phyloP scores from a whole-genome alignment of 768 basidiomycete genomes.

The Tubosaeta brunneosetosa region DNA sequence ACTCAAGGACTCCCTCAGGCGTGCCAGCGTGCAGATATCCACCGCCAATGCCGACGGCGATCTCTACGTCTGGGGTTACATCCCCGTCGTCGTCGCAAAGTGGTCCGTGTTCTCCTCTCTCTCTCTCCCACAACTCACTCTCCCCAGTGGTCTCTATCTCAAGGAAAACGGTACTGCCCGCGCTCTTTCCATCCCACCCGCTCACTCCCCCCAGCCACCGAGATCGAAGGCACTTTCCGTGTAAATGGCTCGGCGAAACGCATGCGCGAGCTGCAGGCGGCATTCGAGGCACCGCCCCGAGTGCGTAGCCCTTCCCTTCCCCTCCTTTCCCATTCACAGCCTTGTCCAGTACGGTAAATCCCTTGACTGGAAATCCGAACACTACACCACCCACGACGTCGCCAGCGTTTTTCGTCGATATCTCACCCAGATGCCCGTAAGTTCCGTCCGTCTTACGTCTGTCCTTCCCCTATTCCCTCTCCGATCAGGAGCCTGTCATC shows the following conservation, averaged over 20 bases:
- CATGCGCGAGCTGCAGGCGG: slow-evolving; percentile 90
- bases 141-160: slow-evolving; percentile 76
- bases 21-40: slow-evolving; percentile 91
- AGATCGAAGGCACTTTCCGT: slow-evolving; percentile 90
- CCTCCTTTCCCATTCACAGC: slow-evolving; percentile 4
- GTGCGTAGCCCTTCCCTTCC: slow-evolving; percentile 38
- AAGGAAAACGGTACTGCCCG: slow-evolving; percentile 76
- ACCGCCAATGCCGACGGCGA: slow-evolving; percentile 80
- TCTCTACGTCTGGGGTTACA: slow-evolving; percentile 88
- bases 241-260: slow-evolving; percentile 93
- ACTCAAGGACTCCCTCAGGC: slow-evolving; percentile 75
- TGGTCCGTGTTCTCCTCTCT: slow-evolving; percentile 53
- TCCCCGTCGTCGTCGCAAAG: slow-evolving; percentile 97
- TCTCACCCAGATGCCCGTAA: slow-evolving; percentile 92
- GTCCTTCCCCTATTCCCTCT: slow-evolving; percentile 4
- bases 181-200: background rate
- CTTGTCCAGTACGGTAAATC: slow-evolving; percentile 80
- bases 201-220: slow-evolving; percentile 55
- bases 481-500: slow-evolving; percentile 83
- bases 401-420: slow-evolving; percentile 95
- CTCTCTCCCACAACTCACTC: slow-evolving; percentile 2
- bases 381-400: slow-evolving; percentile 93
- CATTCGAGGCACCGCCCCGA: slow-evolving; percentile 85
- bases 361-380: slow-evolving; percentile 82
- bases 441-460: slow-evolving; percentile 30